phyloP scores from a whole-genome alignment of 78 protist species.

The Diacronema lutheri region DNA sequence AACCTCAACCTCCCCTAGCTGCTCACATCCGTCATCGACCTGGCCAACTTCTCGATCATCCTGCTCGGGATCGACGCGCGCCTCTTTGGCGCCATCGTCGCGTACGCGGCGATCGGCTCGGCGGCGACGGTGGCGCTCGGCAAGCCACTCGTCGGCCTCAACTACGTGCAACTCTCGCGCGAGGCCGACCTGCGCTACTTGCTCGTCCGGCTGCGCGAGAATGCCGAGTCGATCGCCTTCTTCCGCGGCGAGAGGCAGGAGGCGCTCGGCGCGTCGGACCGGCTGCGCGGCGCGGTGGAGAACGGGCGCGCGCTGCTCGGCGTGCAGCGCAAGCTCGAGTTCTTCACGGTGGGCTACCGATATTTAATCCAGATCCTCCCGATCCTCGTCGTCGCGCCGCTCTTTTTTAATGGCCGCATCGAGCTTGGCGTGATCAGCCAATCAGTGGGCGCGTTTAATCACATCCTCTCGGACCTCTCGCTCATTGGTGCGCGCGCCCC shows the following conservation, averaged over 20 bases:
- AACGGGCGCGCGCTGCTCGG: background rate
- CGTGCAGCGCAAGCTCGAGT: constrained; percentile 44
- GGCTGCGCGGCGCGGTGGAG: background rate
- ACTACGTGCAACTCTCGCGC: constrained; percentile 17
- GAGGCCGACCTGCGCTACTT: constrained; percentile 41
- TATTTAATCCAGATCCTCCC: constrained; percentile 44
- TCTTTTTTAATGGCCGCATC: constrained; percentile 25
- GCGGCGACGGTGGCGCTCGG: background rate
- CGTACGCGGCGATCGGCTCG: constrained; percentile 18
- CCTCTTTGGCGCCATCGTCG: constrained; percentile 21
- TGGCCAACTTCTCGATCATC: constrained; percentile 43
- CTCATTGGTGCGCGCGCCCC: background rate
- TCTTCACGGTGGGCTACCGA: constrained; percentile 39
- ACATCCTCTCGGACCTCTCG: constrained; percentile 42
- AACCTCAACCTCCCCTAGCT: too few species aligned
- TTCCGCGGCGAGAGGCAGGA: constrained; percentile 42
- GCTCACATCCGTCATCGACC: constrained; percentile 44
- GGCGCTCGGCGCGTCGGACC: background rate
- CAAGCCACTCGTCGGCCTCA: background rate
- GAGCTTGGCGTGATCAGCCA: constrained; percentile 26
- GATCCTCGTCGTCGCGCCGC: constrained; percentile 46
- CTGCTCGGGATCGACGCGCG: constrained; percentile 47
- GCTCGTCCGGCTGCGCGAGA: constrained; percentile 50
- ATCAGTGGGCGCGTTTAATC: background rate
- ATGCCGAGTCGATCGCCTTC: constrained; percentile 63